These are phyloP conservation scores for Coniophora puteana DNA, from an alignment of 1,284 basidiomycete genomes.

Conservation along the genomic window DNA sequence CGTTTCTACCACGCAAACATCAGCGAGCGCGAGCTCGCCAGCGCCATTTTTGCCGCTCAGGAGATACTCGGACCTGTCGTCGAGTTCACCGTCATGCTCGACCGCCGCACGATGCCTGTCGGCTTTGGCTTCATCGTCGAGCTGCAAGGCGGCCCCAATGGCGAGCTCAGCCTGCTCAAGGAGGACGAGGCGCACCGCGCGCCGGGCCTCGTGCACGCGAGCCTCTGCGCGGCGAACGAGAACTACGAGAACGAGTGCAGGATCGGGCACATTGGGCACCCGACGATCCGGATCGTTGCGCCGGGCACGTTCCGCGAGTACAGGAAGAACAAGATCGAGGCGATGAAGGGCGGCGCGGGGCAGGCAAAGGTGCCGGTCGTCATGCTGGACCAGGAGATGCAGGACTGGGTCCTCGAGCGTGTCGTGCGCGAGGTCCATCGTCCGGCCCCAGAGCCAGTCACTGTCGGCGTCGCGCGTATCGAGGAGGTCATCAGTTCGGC, in stretches of 20 bases:
- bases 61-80: constrained; percentile 11
- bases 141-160: constrained; percentile 8
- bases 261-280: constrained; percentile 2
- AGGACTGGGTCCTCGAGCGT: constrained; percentile 10
- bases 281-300: constrained; percentile 13
- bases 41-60: constrained; percentile 13
- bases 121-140: constrained; percentile 17
- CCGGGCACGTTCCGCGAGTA: constrained; percentile 17
- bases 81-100: constrained; percentile 15
- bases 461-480: no score
- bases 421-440: constrained; percentile 6
- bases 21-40: constrained; percentile 12
- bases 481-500: no score
- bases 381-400: constrained; percentile 9
- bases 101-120: constrained; percentile 10
- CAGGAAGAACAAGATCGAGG: constrained; percentile 7
- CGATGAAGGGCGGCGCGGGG: constrained; percentile 6
- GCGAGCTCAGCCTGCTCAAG: neutral
- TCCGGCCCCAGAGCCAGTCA: neutral
- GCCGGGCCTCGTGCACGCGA: constrained; percentile 5
- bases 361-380: constrained; percentile 18
- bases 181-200: constrained; percentile 6
- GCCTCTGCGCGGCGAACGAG: constrained; percentile 7
- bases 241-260: constrained; percentile 3
- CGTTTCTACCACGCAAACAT: constrained; percentile 6